phyloP scores from a whole-genome alignment of 108 stramenopile species.

The Chaetoceros tenuissimus region DNA sequence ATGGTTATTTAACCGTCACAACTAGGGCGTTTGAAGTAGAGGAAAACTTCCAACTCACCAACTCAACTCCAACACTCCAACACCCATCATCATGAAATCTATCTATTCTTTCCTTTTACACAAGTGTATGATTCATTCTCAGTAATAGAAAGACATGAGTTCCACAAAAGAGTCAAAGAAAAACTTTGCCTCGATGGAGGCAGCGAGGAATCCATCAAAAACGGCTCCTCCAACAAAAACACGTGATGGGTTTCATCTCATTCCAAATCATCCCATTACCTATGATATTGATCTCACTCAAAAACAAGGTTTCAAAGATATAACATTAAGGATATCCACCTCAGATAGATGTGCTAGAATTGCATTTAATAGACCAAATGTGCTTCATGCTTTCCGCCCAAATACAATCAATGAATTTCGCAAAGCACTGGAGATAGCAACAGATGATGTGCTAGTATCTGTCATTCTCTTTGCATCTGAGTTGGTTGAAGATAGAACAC shows the following conservation, averaged over 20 bases:
- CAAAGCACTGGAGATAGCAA: constrained; percentile 66
- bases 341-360: constrained; percentile 65
- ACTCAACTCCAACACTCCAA: too few species aligned
- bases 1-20: too few species aligned
- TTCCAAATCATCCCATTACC: constrained; percentile 46
- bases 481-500: constrained; percentile 41
- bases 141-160: too few species aligned
- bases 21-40: too few species aligned
- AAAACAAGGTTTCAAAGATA: constrained; percentile 39
- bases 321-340: constrained; percentile 66
- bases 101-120: too few species aligned
- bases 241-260: constrained; percentile 77
- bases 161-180: too few species aligned
- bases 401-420: constrained; percentile 88
- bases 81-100: too few species aligned
- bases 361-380: constrained; percentile 78
- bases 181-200: constrained; percentile 71
- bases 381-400: constrained; percentile 90
- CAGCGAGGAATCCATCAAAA: constrained; percentile 57
- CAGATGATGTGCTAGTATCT: constrained; percentile 68
- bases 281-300: constrained; percentile 39
- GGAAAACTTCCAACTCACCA: too few species aligned
- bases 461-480: constrained; percentile 77
- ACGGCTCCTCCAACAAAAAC: constrained; percentile 60
- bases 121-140: too few species aligned